A percentile compares a stretch with the other conserved stretches of the same genome.
Conservation (phyloP, 2,329 filamentous ascomycete species). For the Verticillium dahliae region DNA sequence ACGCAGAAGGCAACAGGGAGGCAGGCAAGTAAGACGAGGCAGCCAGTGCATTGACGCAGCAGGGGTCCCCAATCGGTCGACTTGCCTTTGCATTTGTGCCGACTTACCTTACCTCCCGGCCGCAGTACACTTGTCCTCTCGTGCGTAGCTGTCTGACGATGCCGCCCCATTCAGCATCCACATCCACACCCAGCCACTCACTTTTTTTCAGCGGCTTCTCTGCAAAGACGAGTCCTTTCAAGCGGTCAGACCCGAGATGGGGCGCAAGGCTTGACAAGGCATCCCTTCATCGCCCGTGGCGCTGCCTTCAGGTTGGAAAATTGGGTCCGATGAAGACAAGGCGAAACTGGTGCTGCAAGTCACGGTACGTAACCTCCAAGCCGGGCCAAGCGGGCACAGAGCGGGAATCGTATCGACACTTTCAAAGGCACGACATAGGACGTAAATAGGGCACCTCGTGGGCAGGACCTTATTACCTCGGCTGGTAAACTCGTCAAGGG, state of each 20-base stretch:
- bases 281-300: constrained; percentile 1
- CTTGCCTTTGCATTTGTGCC: neutral
- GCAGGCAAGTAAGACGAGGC: neutral
- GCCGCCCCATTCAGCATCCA: neutral
- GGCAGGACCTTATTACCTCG: too few species aligned
- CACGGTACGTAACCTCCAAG: neutral
- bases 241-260: constrained; percentile 9
- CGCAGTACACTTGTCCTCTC: neutral
- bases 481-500: too few species aligned
- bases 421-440: constrained; percentile 1
- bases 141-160: neutral
- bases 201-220: neutral
- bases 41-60: neutral
- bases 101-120: neutral
- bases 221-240: neutral
- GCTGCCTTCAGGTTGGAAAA: constrained; percentile 5
- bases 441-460: neutral
- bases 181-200: neutral
- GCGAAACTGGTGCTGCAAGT: neutral
- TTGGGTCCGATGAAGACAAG: constrained; percentile 8
- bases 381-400: constrained; percentile 1
- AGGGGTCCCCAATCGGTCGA: neutral
- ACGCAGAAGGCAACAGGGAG: neutral
- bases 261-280: neutral
- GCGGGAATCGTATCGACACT: constrained; percentile 1